phyloP scores from a whole-genome alignment of 257 asterid genomes.

The Petrea volubilis region DNA sequence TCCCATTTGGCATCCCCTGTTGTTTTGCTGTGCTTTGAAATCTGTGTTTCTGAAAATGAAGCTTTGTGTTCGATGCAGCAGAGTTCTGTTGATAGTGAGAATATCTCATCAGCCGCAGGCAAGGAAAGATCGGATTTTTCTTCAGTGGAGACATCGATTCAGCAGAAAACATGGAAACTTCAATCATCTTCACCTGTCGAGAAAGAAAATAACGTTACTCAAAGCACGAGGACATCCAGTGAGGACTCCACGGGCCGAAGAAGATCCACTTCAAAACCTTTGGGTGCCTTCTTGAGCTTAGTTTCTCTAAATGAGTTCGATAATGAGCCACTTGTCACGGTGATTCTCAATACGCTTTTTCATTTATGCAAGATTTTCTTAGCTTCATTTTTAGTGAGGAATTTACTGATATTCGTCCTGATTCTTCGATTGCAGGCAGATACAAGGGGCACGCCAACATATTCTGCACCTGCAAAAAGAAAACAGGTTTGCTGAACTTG shows the following conservation, averaged over 20 bases:
- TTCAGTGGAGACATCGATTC: conserved; percentile 51
- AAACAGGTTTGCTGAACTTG: conserved; percentile 54
- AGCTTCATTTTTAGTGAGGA: neutral
- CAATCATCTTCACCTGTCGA: conserved; percentile 47
- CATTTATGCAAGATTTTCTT: neutral
- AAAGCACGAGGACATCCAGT: conserved; percentile 31
- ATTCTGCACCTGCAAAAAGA: conserved; percentile 61
- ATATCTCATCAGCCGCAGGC: conserved; percentile 50
- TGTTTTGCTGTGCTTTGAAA: neutral
- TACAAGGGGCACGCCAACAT: conserved; percentile 35
- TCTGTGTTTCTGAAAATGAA: conserved; percentile 10
- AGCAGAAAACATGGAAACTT: conserved; percentile 40
- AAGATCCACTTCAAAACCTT: conserved; percentile 46
- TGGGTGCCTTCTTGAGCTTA: conserved; percentile 45
- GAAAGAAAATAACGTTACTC: conserved; percentile 35
- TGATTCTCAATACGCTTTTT: conserved; percentile 8
- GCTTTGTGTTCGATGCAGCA: conserved; percentile 29
- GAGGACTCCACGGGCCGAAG: conserved; percentile 30
- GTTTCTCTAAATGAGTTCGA: conserved; percentile 37
- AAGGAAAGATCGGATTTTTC: conserved; percentile 57
- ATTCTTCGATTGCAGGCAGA: conserved; percentile 41
- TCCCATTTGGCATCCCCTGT: neutral
- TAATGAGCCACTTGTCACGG: conserved; percentile 34
- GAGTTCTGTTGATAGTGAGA: conserved; percentile 35
- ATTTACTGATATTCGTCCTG: neutral